phyloP scores from a whole-genome alignment of 768 basidiomycete genomes.

The Tulasnella sp. region DNA sequence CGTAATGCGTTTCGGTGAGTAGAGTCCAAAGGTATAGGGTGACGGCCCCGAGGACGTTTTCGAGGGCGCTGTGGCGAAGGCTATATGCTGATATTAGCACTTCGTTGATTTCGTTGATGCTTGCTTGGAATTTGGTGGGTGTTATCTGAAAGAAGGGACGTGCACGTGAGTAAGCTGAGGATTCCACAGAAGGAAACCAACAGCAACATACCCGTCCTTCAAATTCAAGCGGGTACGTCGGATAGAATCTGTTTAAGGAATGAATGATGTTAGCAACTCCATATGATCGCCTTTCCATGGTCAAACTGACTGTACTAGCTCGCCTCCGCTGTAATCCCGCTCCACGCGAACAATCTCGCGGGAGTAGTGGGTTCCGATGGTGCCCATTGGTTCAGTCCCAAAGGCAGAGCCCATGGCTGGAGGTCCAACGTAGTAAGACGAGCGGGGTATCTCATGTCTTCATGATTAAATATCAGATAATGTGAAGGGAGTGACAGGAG shows the following conservation, averaged over 20 bases:
- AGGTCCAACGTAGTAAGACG: conserved; percentile 83
- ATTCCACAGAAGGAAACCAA: background rate
- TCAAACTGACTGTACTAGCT: conserved; percentile 66
- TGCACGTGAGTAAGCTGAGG: background rate
- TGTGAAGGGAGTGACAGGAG: background rate
- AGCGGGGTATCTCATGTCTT: conserved; percentile 56
- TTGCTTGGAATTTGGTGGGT: conserved; percentile 86
- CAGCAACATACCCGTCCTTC: conserved; percentile 77
- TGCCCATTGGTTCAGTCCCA: conserved; percentile 78
- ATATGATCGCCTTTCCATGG: background rate
- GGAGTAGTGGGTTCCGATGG: conserved; percentile 86
- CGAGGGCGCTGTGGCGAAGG: conserved; percentile 66
- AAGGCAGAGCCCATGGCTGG: conserved; percentile 77
- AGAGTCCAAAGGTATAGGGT: conserved; percentile 79
- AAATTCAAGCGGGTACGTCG: conserved; percentile 87
- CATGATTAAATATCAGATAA: background rate
- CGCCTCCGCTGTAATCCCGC: conserved; percentile 89
- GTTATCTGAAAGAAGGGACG: conserved; percentile 65
- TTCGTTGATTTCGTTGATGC: conserved; percentile 89
- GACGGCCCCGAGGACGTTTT: conserved; percentile 78
- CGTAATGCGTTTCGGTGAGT: conserved; percentile 75
- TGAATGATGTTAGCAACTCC: background rate
- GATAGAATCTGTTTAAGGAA: conserved; percentile 58
- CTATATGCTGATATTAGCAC: conserved; percentile 86
- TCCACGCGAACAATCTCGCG: conserved; percentile 91